Evolutionary conservation across 805 yeast genomes (phyloP), one percentile per base, ranked within the genome.

Genomic region (Ogataea siamensis): DNA sequence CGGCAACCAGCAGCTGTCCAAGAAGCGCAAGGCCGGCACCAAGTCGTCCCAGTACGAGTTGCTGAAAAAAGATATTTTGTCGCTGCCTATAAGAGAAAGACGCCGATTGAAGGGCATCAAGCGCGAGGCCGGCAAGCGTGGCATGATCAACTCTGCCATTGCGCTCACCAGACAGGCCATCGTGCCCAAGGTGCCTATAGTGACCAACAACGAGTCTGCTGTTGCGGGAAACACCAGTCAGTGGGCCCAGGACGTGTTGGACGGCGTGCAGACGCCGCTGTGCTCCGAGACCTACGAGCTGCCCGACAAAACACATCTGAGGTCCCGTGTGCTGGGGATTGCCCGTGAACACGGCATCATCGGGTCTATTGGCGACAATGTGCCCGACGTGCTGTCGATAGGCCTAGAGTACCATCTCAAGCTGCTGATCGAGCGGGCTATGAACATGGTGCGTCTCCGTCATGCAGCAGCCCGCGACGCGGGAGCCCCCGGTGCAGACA

Each of bases 191-290:
- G 80, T 91, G 15, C 99, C 99, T 3, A 78, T 81, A 55, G 79
- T 75, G 26, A 74, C 73, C 39, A 76, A 40, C 37, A 36, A 25
- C 32, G 51, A 44, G 15, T 43, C 40, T 17, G 39, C 32, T 5
- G 25, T 24, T 22, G 23, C 50, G 10, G 61, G 55, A 12, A 76
- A 75, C 49, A 73, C 86, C 22, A 73, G 80, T 20, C 83, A 83
- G 50, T 88, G 96, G 91, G 87, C 94, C 15, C 96, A 89, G 59
- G 98, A 93, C 55, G 86, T 93, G 12, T 73, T 83, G 37, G 88
- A 83, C 53, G 94, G 93, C 3, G 74, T 87, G 39, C 87, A 85
- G 49, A 76, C 93, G 2, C 91, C 93, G 4, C 68, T 89, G 23
- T 74, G 91, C 2, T 68, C 85, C 1, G 95, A 91, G 49, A 69